Evolutionary conservation across 2,329 filamentous ascomycete genomes (phyloP).

Genomic region (Trichoderma aggressivum): DNA sequence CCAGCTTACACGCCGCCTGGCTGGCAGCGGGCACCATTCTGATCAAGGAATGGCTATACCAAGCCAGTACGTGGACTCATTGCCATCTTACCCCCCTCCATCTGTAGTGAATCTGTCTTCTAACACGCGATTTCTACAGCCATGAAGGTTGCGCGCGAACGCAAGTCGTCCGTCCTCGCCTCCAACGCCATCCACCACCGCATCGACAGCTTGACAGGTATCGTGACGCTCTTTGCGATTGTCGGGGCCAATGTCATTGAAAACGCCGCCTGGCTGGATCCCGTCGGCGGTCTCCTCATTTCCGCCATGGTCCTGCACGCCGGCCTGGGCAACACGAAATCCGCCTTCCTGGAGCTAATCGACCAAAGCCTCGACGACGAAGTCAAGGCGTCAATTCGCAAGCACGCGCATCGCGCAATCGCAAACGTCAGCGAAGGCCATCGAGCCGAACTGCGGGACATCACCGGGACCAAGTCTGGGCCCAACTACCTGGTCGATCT

Average conservation of each 20-base stretch:
- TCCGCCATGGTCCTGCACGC: slow-evolving; percentile 91
- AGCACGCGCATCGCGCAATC: slow-evolving; percentile 60
- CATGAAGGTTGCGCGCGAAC: slow-evolving; percentile 91
- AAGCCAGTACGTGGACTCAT: slow-evolving; percentile 70
- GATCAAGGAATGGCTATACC: slow-evolving; percentile 95
- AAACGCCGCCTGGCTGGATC: slow-evolving; percentile 88
- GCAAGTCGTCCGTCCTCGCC: slow-evolving; percentile 91
- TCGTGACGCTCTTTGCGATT: slow-evolving; percentile 87
- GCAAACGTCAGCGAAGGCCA: slow-evolving; percentile 50
- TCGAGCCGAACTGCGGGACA: slow-evolving; percentile 67
- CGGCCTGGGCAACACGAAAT: slow-evolving; percentile 78
- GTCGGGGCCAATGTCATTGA: slow-evolving; percentile 82
- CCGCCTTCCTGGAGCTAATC: slow-evolving; percentile 82
- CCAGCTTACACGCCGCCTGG: slow-evolving; percentile 93
- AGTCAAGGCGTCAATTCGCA: slow-evolving; percentile 67
- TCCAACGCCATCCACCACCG: slow-evolving; percentile 97
- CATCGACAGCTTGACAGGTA: slow-evolving; percentile 90
- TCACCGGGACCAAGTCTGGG: slow-evolving; percentile 90
- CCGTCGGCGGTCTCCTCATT: slow-evolving; percentile 87
- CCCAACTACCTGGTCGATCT: slow-evolving; percentile 95
- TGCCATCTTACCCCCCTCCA: neutral
- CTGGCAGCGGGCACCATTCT: slow-evolving; percentile 84
- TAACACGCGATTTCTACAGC: slow-evolving; percentile 46
- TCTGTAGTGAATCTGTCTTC: slow-evolving; percentile 6
- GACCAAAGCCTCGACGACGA: slow-evolving; percentile 87